Conservation (phyloP, 768 basidiomycete species). For the Lepiota venenata region DNA sequence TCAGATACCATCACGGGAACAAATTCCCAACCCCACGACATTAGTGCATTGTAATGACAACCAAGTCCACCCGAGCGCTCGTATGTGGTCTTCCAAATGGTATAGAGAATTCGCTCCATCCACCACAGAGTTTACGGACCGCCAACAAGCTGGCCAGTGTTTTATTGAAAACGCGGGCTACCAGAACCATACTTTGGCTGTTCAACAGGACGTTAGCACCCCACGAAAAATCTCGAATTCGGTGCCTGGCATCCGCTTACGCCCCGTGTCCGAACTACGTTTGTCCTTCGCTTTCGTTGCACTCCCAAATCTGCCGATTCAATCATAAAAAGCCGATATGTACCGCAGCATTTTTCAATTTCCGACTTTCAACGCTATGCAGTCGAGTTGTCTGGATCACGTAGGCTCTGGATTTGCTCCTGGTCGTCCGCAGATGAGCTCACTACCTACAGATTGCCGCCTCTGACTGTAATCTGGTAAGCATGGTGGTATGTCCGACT, state of each 20-base stretch:
- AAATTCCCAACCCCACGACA: too few species aligned
- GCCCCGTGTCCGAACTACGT: slow-evolving; percentile 75
- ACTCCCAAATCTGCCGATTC: slow-evolving; percentile 7
- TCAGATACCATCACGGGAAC: too few species aligned
- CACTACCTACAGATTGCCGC: slow-evolving; percentile 45
- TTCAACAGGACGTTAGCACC: neutral
- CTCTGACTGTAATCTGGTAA: slow-evolving; percentile 64
- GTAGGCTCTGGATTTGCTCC: slow-evolving; percentile 37
- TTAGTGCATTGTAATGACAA: too few species aligned
- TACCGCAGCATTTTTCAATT: slow-evolving; percentile 85
- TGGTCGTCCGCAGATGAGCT: neutral
- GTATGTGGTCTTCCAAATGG: too few species aligned
- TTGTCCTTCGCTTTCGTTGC: slow-evolving; percentile 18
- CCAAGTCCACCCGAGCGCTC: too few species aligned
- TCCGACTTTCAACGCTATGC: slow-evolving; percentile 87
- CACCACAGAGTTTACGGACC: too few species aligned
- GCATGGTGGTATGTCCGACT: slow-evolving; percentile 9
- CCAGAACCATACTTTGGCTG: too few species aligned
- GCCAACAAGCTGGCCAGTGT: too few species aligned
- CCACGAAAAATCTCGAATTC: neutral
- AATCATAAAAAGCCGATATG: slow-evolving; percentile 59
- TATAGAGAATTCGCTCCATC: too few species aligned
- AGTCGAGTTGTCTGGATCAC: slow-evolving; percentile 76
- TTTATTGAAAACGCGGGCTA: too few species aligned
- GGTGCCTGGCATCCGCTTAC: slow-evolving; percentile 46